These are phyloP conservation scores for Mycena belliarum DNA, from an alignment of 768 basidiomycete genomes.

Conservation along the genomic window DNA sequence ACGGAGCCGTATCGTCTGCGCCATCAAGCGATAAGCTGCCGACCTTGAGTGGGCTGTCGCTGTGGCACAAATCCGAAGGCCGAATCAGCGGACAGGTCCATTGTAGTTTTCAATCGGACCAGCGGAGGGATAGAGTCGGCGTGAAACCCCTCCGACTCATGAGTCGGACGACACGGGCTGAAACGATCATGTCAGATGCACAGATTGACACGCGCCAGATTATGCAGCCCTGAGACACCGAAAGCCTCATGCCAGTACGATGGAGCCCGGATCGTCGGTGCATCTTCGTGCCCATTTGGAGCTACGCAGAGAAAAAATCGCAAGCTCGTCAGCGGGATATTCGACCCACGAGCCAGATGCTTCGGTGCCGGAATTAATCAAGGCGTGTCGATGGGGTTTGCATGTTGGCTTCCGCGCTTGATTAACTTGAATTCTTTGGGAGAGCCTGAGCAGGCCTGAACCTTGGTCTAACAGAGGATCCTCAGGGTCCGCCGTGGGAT, in stretches of 20 bases:
- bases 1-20: no score
- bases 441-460: no score
- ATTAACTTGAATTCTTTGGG: no score
- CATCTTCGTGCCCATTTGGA: background rate
- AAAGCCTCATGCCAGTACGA: constrained; percentile 4
- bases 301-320: background rate
- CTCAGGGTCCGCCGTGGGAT: background rate
- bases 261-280: background rate
- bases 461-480: no score
- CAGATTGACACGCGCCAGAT: background rate
- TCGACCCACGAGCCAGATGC: background rate
- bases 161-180: background rate
- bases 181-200: background rate
- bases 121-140: background rate
- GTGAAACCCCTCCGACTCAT: no score
- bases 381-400: background rate
- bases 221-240: constrained; percentile 7
- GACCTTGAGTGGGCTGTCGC: no score
- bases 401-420: background rate
- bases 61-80: no score
- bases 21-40: no score
- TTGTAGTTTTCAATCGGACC: background rate
- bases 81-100: no score
- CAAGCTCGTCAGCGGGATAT: no score
- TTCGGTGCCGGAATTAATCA: background rate